phyloP scores from a whole-genome alignment of 2,329 filamentous ascomycete genomes.

The Cercospora sojina region DNA sequence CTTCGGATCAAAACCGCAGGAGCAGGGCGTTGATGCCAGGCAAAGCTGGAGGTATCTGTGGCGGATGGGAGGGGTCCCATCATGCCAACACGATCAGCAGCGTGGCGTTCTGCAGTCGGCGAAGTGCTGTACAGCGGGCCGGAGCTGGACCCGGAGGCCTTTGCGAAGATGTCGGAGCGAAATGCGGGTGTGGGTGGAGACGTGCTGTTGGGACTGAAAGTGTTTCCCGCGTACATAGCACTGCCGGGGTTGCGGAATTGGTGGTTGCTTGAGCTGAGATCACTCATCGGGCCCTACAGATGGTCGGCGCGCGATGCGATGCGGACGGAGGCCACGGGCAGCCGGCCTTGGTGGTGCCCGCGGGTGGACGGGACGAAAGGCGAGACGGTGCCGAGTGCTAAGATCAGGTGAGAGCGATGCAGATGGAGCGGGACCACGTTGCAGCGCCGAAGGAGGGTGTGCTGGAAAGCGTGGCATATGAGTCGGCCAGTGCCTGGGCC shows the following conservation, averaged over 20 bases:
- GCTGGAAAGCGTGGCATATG: slow-evolving; percentile 6
- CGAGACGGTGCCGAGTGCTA: not conserved
- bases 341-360: not conserved
- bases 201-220: slow-evolving; percentile 20
- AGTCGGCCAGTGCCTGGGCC: slow-evolving; percentile 1
- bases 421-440: not conserved
- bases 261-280: slow-evolving; percentile 19
- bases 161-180: slow-evolving; percentile 42
- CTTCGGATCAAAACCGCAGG: slow-evolving; percentile 57
- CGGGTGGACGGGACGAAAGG: not conserved
- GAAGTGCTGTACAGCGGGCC: slow-evolving; percentile 43
- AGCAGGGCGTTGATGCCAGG: slow-evolving; percentile 22
- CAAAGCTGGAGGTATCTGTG: slow-evolving; percentile 28
- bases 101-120: slow-evolving; percentile 44
- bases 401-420: not conserved
- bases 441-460: not conserved
- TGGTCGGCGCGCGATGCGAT: not conserved
- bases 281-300: slow-evolving; percentile 22
- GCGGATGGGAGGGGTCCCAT: slow-evolving; percentile 30
- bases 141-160: slow-evolving; percentile 21
- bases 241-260: slow-evolving; percentile 16
- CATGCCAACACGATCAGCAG: slow-evolving; percentile 39
- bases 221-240: slow-evolving; percentile 25
- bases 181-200: slow-evolving; percentile 28
- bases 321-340: not conserved